Percentiles rank a stretch among this genome's conserved stretches.
phyloP scores from a whole-genome alignment of 495 filamentous ascomycete genomes.

The Parmelia sp. region DNA sequence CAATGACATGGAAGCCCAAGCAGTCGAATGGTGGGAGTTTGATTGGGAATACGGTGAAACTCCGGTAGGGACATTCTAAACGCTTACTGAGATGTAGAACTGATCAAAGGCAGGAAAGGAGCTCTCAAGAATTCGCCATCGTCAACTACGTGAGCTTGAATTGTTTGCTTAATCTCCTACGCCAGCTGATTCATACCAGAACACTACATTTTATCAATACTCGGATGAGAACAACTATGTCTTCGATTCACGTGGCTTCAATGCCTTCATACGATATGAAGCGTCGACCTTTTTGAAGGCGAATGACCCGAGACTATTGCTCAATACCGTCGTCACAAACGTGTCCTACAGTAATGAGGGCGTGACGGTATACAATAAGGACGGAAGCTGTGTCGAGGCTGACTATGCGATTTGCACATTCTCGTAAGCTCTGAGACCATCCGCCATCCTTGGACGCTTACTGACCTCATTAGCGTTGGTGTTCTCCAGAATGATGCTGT shows the following conservation, averaged over 20 bases:
- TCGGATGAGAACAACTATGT: constrained; percentile 61
- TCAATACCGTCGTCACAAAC: constrained; percentile 54
- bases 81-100: neutral
- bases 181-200: constrained; percentile 23
- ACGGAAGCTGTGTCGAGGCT: constrained; percentile 56
- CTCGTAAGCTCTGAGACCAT: constrained; percentile 31
- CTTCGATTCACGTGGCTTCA: constrained; percentile 62
- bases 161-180: neutral
- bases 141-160: constrained; percentile 31
- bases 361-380: constrained; percentile 51
- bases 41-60: constrained; percentile 52
- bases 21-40: constrained; percentile 59
- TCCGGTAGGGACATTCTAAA: constrained; percentile 27
- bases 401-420: constrained; percentile 54
- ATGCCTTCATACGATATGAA: constrained; percentile 52
- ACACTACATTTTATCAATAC: constrained; percentile 45
- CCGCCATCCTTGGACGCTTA: neutral
- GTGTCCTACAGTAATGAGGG: constrained; percentile 50
- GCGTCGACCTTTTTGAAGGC: constrained; percentile 54
- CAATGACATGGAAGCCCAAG: constrained; percentile 51
- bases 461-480: constrained; percentile 40
- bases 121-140: constrained; percentile 40
- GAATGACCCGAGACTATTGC: constrained; percentile 52
- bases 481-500: constrained; percentile 62
- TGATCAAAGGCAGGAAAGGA: constrained; percentile 31